phyloP scores from a whole-genome alignment of 192 early-diverging fungal species.

The Podila epicladia region DNA sequence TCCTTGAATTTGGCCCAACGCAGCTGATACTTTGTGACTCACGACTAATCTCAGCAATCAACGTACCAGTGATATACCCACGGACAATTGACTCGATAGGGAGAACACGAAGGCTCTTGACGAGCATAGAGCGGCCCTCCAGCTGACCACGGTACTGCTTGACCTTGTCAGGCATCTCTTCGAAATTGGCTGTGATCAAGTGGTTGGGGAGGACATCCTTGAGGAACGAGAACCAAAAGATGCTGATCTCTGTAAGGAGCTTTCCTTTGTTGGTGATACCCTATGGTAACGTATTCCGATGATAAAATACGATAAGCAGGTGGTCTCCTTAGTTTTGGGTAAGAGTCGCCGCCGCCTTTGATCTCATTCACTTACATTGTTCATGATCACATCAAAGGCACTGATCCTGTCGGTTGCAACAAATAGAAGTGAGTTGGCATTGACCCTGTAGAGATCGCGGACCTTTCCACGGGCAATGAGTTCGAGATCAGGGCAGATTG shows the following conservation, averaged over 20 bases:
- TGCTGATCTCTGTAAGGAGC: slow-evolving; percentile 93
- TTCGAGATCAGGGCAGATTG: slow-evolving; percentile 91
- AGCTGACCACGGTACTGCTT: slow-evolving; percentile 92
- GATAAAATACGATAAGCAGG: slow-evolving; percentile 5
- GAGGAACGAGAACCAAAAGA: slow-evolving; percentile 96
- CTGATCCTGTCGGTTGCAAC: slow-evolving; percentile 98
- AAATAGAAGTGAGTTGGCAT: slow-evolving; percentile 88
- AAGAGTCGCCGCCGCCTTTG: neutral
- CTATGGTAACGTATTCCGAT: slow-evolving; percentile 49
- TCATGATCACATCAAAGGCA: slow-evolving; percentile 99
- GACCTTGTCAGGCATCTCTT: slow-evolving; percentile 89
- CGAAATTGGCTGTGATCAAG: slow-evolving; percentile 92
- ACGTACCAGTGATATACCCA: slow-evolving; percentile 91
- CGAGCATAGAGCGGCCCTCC: slow-evolving; percentile 90
- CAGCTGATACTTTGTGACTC: too few species aligned
- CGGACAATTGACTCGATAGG: slow-evolving; percentile 99
- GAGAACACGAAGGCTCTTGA: slow-evolving; percentile 89
- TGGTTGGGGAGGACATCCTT: slow-evolving; percentile 95
- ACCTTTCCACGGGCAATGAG: slow-evolving; percentile 96
- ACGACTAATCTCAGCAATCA: neutral
- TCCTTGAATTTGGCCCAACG: neutral
- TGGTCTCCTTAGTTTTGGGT: too few species aligned
- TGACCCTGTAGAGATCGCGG: slow-evolving; percentile 95
- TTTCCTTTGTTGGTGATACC: slow-evolving; percentile 97
- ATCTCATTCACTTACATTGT: slow-evolving; percentile 72